phyloP scores from a whole-genome alignment of 2,329 filamentous ascomycete genomes.

The Beauveria sp. region DNA sequence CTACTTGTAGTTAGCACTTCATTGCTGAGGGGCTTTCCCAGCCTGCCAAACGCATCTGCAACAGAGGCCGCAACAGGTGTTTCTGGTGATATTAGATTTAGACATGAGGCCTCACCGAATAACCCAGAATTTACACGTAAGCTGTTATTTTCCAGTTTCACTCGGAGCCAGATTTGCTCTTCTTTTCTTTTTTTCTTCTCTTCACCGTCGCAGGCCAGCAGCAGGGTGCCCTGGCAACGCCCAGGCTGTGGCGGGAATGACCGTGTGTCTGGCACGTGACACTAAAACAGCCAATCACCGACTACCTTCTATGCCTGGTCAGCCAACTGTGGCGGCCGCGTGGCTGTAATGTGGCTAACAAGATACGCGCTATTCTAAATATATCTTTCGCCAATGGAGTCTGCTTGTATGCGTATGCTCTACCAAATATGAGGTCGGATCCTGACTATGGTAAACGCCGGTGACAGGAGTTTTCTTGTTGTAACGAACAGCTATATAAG shows the following conservation, averaged over 20 bases:
- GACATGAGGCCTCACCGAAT: too few relatives aligned
- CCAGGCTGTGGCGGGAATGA: neutral
- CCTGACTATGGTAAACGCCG: too few relatives aligned
- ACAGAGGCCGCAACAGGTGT: constrained; percentile 3
- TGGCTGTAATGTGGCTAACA: neutral
- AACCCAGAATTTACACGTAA: too few relatives aligned
- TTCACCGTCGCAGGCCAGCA: neutral
- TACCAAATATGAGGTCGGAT: too few relatives aligned
- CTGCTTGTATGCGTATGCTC: too few relatives aligned
- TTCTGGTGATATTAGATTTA: neutral
- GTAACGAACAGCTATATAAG: too few relatives aligned
- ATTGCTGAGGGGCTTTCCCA: neutral
- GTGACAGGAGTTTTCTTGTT: too few relatives aligned
- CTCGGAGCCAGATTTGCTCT: neutral
- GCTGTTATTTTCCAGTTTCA: too few relatives aligned
- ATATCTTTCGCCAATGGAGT: neutral
- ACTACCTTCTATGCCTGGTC: neutral
- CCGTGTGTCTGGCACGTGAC: neutral
- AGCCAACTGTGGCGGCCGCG: neutral
- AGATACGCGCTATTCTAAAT: neutral
- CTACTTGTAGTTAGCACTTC: too few relatives aligned
- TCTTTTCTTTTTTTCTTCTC: neutral
- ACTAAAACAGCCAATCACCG: neutral
- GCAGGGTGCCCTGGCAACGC: neutral
- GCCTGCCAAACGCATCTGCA: constrained; percentile 6